A percentile compares a stretch with the other conserved stretches of the same genome.
Conservation (phyloP, 164 flowering plant species). For the Nymphaea colorata region DNA sequence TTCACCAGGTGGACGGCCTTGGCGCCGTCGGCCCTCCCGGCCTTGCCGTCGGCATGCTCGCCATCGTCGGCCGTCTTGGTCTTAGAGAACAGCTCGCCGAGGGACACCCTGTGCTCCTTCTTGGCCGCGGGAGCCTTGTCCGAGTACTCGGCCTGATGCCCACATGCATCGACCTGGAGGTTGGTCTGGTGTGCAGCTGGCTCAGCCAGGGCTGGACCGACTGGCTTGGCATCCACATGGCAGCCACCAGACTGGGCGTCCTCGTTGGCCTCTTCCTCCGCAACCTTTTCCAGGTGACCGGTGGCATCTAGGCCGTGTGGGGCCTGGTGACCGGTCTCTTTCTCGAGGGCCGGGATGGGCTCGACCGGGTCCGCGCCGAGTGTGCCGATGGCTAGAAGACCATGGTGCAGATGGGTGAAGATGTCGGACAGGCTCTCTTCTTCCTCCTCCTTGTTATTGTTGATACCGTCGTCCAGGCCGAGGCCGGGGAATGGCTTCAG, state of each 20-base stretch:
- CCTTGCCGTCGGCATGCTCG: neutral
- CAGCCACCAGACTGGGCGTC: neutral
- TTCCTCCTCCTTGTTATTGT: neutral
- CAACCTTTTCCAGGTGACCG: neutral
- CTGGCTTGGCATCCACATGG: neutral
- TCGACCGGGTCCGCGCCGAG: neutral
- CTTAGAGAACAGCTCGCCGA: conserved; percentile 80
- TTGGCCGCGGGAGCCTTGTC: conserved; percentile 29
- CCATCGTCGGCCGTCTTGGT: conserved; percentile 42
- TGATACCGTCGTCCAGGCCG: neutral
- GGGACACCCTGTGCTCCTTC: conserved; percentile 73
- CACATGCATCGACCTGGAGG: neutral
- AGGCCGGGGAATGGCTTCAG: neutral
- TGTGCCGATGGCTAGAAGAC: neutral
- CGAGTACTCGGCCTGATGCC: conserved; percentile 6
- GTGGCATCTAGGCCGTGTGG: neutral
- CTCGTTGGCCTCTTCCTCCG: neutral
- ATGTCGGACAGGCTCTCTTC: neutral
- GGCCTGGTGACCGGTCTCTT: neutral
- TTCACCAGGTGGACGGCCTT: conserved; percentile 52
- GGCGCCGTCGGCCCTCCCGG: conserved; percentile 24
- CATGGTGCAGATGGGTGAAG: neutral
- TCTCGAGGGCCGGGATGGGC: neutral
- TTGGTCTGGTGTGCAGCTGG: neutral
- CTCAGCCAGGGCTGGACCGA: neutral